Percentiles rank a stretch among this genome's conserved stretches.
Conservation (phyloP, 352 stramenopile species). For the Globisporangium spiculum region DNA sequence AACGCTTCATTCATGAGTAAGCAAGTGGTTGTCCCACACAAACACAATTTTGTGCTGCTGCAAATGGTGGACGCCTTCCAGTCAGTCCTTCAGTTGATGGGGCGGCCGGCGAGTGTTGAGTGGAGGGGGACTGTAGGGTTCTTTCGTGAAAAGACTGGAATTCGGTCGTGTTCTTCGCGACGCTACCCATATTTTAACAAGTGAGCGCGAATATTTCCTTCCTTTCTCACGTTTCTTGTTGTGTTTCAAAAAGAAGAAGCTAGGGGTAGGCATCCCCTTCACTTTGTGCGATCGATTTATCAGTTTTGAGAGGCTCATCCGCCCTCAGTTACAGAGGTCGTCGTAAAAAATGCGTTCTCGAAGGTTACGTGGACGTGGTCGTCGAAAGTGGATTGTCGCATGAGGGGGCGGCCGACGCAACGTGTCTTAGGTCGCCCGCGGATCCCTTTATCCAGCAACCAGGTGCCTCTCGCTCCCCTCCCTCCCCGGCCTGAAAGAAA, state of each 20-base stretch:
- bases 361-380: not conserved
- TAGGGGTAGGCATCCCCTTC: not conserved
- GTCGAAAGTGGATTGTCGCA: not conserved
- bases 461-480: too few relatives aligned
- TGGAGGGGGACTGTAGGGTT: not conserved
- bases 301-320: not conserved
- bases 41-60: not conserved
- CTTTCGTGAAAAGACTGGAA: not conserved
- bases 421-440: too few relatives aligned
- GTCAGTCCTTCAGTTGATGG: not conserved
- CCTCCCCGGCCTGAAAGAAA: too few relatives aligned
- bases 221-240: not conserved
- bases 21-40: not conserved
- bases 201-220: not conserved
- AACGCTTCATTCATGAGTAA: too few relatives aligned
- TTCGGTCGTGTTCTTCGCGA: constrained; percentile 14
- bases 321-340: not conserved
- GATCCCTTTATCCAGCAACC: constrained; percentile 1
- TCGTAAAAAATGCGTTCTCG: not conserved
- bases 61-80: not conserved
- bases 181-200: not conserved
- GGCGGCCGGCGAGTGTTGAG: not conserved
- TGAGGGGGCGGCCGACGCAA: not conserved
- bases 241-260: not conserved
- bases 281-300: not conserved